Evolutionary conservation across 1,284 basidiomycete species (phyloP).

Genomic region (Fomitopsis schrenkii): DNA sequence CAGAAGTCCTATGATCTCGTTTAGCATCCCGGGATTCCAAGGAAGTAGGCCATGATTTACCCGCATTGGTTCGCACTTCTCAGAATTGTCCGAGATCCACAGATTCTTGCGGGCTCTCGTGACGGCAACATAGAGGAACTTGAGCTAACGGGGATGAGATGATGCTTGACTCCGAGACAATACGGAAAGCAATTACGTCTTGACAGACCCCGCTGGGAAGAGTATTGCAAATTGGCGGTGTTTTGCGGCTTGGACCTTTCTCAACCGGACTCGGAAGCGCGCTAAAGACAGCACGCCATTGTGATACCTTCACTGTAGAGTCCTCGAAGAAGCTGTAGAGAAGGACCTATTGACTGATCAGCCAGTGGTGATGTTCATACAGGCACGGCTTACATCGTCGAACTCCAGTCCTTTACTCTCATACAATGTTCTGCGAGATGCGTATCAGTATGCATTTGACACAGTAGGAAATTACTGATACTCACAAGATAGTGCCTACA

Average conservation of each 20-base stretch:
- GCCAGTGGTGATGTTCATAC: background rate
- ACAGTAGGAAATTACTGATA: background rate
- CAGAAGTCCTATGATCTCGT: conserved; percentile 39
- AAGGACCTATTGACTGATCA: conserved; percentile 46
- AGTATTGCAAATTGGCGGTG: conserved; percentile 46
- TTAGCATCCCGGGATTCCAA: background rate
- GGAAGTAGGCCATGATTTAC: conserved; percentile 29
- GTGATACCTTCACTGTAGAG: conserved; percentile 42
- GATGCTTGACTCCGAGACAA: background rate
- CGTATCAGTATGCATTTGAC: background rate
- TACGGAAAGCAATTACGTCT: conserved; percentile 37
- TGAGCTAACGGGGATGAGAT: conserved; percentile 38
- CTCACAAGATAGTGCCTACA: conserved; percentile 61
- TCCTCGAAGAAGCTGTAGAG: conserved; percentile 71
- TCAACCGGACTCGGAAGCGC: conserved; percentile 23
- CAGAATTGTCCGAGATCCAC: conserved; percentile 63
- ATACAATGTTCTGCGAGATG: conserved; percentile 53
- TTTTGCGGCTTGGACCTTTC: conserved; percentile 16
- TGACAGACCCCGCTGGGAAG: conserved; percentile 55
- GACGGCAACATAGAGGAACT: conserved; percentile 66
- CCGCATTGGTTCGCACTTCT: conserved; percentile 52
- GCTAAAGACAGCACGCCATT: conserved; percentile 62
- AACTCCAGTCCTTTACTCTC: conserved; percentile 76
- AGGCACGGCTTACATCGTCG: conserved; percentile 46
- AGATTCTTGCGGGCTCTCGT: conserved; percentile 64